Percentiles rank a stretch among this genome's conserved stretches.
Conservation (phyloP, 2,329 filamentous ascomycete species). For the Xylaria sp. region DNA sequence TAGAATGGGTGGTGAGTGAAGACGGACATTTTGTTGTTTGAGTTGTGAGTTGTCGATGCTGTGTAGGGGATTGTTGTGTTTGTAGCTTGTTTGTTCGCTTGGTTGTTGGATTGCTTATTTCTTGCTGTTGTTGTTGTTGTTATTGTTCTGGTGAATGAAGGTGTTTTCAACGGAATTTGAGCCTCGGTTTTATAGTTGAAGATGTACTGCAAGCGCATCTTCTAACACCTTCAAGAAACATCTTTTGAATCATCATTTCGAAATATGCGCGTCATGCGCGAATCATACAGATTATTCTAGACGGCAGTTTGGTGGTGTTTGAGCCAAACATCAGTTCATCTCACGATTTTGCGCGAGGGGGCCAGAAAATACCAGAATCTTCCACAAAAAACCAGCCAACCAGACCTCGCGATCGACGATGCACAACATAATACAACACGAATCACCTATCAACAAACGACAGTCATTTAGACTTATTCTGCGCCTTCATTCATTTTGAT, state of each 20-base stretch:
- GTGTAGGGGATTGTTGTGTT: slow-evolving; percentile 20
- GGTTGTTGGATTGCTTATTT: slow-evolving; percentile 5
- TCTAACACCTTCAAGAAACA: slow-evolving; percentile 48
- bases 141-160: slow-evolving; percentile 43
- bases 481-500: background rate
- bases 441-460: background rate
- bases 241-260: slow-evolving; percentile 39
- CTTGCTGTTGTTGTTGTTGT: slow-evolving; percentile 31
- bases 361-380: slow-evolving; percentile 47
- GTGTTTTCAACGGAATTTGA: slow-evolving; percentile 31
- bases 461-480: background rate
- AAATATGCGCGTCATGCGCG: slow-evolving; percentile 39
- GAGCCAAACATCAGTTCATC: background rate
- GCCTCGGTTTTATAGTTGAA: slow-evolving; percentile 49
- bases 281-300: slow-evolving; percentile 43
- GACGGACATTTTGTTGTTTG: slow-evolving; percentile 66
- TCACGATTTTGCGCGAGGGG: slow-evolving; percentile 41
- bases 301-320: too few species aligned
- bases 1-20: slow-evolving; percentile 64
- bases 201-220: slow-evolving; percentile 30
- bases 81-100: slow-evolving; percentile 40
- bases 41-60: slow-evolving; percentile 41
- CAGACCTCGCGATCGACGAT: background rate
- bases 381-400: slow-evolving; percentile 37
- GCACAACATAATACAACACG: background rate